These are phyloP conservation scores for Gracilariopsis chorda DNA, from an alignment of 23 red algal genomes.

Conservation along the genomic window DNA sequence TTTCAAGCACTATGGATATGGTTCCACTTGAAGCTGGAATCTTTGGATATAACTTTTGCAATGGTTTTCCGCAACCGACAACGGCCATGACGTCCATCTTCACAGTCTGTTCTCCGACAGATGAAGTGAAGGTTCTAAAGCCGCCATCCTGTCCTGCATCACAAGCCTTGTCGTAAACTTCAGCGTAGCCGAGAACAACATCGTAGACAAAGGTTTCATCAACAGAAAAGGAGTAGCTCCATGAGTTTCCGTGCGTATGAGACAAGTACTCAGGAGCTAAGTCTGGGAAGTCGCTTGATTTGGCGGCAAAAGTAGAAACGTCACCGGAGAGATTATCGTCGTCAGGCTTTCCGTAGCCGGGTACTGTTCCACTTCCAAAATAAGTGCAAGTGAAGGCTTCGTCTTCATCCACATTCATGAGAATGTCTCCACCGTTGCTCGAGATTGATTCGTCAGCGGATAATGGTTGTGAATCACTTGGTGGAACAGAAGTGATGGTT, in stretches of 20 bases:
- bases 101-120: constrained; percentile 2
- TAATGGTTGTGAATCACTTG: no score
- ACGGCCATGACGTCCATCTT: constrained; percentile 44
- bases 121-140: constrained; percentile 11
- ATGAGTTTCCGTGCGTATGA: constrained; percentile 16
- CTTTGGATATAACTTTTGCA: constrained; percentile 15
- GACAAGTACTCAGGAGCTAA: constrained; percentile 39
- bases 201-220: neutral
- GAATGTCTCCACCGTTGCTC: neutral
- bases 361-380: constrained; percentile 30
- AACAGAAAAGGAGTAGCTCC: constrained; percentile 37
- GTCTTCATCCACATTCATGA: neutral
- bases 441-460: no score
- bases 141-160: constrained; percentile 1
- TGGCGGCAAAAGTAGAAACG: constrained; percentile 7
- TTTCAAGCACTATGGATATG: constrained; percentile 3
- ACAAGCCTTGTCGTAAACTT: constrained; percentile 43
- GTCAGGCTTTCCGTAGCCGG: constrained; percentile 8
- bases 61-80: constrained; percentile 34
- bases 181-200: constrained; percentile 48
- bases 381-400: constrained; percentile 26
- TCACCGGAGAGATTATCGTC: neutral
- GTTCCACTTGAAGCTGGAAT: neutral
- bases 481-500: no score
- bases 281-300: constrained; percentile 12